Base-by-base conservation (phyloP, 768 basidiomycete genomes). In the Naganishia antarctica region DNA sequence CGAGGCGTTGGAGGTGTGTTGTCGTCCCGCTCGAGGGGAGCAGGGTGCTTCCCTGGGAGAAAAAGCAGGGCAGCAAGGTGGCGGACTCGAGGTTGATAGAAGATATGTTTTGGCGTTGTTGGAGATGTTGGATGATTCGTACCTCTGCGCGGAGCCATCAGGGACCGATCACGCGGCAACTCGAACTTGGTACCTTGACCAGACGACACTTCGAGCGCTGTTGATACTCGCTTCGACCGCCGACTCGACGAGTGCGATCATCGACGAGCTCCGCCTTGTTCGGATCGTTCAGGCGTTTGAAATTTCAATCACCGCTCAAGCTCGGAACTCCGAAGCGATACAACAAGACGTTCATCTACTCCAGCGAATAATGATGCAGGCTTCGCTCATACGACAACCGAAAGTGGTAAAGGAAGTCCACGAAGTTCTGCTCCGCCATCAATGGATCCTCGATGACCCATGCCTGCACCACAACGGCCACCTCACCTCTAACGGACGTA, bases 41-140 rank as follows among this genome's bases (percentile, higher is more conserved):
- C 34, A 6, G 13, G 50, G 50, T 31, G n/a, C n/a, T n/a, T n/a
- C n/a, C n/a, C n/a, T n/a, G n/a, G n/a, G n/a, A n/a, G n/a, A n/a
- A n/a, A n/a, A n/a, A n/a, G n/a, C n/a, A n/a, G n/a, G n/a, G n/a
- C n/a, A n/a, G n/a, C n/a, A n/a, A 51, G 5, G 12, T 16, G 13
- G 16, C 18, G 28, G 8, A n/a, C 9, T 13, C 8, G 32, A 9
- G 18, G 31, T 51, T 31, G 50, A 51, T 34, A 29, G 32, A 21
- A 28, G 31, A 21, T 37, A 57, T 16, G 25, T 57, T 16, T 23
- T 37, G 18, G 37, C 37, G 32, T 26, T 57, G 37, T 21, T 57
- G n/a, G 53, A 57, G 37, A 57, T 57, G 53, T 9, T 57, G 53
- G 53, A 57, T 41, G 53, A 57, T 23, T 57, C 53, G 32, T 57